Base-by-base conservation (phyloP, 163 green algal species). In the Scenedesmus sp. region DNA sequence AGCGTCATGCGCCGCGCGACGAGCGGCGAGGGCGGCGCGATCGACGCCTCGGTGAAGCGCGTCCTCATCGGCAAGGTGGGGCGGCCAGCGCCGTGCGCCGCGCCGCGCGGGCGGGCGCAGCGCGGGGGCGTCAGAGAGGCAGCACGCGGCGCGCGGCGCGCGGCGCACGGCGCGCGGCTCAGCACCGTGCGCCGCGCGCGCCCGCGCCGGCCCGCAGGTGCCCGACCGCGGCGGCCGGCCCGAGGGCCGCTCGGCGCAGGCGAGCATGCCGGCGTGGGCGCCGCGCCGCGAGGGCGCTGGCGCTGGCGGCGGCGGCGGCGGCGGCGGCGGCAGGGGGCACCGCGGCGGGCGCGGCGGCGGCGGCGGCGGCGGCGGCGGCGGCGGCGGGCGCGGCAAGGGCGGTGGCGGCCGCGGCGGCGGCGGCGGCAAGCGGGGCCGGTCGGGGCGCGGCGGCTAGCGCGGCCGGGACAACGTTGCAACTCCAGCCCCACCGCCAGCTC, bases 11-110 rank as follows among this genome's bases (percentile, higher is more conserved):
- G 77, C n/a, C 48, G 26, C 53, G 81, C 82, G 9, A 89, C 78
- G 44, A 88, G 81, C 51, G 83, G 86, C 1, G 78, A 81, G 31
- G 75, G 63, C 13, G 78, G 77, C 48, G 60, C 54, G 1, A 69
- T 82, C 33, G 47, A 62, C 45, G 71, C 88, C 4, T 81, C 60
- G 18, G 87, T 94, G 36, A 94, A 94, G 65, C 53, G 53, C 22
- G 78, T 93, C 57, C 54, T 88, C 33, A 94, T 93, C 44, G 87
- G 87, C 3, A 70, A 60, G 28, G 89, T 94, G 60, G 3, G 63
- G 7, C 10, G 39, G 6, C 7, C 10, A 47, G 39, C 10, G 6
- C 7, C 10, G 39, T 47, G 6, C 10, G 39, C 9, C 24, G 22
- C 4, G 22, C 10, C 4, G 44, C 36, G 18, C 4, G 24, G 3